Evolutionary conservation across 129 eudicot species (phyloP).

Genomic region (Solidago caesia): DNA sequence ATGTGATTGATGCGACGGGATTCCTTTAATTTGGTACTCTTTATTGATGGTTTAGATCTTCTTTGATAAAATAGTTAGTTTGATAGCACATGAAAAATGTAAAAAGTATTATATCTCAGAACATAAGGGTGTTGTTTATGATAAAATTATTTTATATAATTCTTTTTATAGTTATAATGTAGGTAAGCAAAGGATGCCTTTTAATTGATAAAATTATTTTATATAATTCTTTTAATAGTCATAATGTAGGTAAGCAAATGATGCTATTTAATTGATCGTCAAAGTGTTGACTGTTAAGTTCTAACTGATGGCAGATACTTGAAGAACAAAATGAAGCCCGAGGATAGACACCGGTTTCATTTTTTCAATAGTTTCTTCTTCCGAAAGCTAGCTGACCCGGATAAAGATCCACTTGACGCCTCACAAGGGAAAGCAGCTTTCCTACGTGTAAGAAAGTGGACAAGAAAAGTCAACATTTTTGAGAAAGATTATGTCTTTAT

Average conservation of each 20-base stretch:
- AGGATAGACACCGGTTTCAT: constrained; percentile 59
- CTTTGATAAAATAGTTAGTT: neutral
- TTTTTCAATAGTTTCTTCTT: constrained; percentile 93
- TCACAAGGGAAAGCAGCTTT: constrained; percentile 72
- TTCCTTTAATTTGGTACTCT: neutral
- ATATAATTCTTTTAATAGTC: neutral
- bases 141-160: neutral
- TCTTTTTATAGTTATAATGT: constrained; percentile 3
- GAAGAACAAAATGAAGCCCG: constrained; percentile 52
- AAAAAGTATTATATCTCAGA: neutral
- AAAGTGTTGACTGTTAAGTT: neutral
- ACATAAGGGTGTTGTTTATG: neutral
- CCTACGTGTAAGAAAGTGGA: constrained; percentile 95
- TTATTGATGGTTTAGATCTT: neutral
- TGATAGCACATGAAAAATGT: neutral
- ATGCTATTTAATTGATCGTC: constrained; percentile 1
- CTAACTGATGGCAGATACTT: constrained; percentile 53
- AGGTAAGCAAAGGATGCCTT: constrained; percentile 5
- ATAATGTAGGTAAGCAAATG: neutral
- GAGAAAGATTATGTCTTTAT: constrained; percentile 82
- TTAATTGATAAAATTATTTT: neutral
- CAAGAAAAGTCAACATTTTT: constrained; percentile 80
- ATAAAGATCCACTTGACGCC: constrained; percentile 73
- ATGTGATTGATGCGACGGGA: neutral
- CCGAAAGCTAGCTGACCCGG: constrained; percentile 87